These are phyloP conservation scores for Amylocystis lapponica DNA, from an alignment of 768 basidiomycete genomes.

Conservation along the genomic window DNA sequence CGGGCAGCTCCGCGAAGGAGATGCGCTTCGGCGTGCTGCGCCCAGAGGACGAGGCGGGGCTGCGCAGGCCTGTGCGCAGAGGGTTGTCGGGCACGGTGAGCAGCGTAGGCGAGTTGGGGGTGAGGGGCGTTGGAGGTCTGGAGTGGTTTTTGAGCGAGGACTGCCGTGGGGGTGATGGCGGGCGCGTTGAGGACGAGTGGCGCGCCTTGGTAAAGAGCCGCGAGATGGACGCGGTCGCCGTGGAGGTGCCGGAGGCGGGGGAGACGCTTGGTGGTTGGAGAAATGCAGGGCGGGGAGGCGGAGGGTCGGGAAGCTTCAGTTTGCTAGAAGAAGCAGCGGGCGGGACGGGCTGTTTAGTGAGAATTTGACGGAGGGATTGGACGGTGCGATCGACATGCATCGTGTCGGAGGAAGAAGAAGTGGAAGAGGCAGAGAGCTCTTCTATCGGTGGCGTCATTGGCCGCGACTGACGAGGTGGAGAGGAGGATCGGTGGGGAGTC, in stretches of 20 bases:
- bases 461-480: conserved; percentile 23
- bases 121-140: conserved; percentile 29
- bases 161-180: conserved; percentile 54
- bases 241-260: conserved; percentile 56
- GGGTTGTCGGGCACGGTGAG: conserved; percentile 16
- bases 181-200: conserved; percentile 56
- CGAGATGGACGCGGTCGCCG: conserved; percentile 72
- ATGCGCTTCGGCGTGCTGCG: conserved; percentile 64
- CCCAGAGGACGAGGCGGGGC: conserved; percentile 39
- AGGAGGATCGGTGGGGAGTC: conserved; percentile 23
- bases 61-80: conserved; percentile 7
- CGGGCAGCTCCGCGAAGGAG: conserved; percentile 70
- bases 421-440: conserved; percentile 45
- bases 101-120: conserved; percentile 7
- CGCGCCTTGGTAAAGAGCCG: conserved; percentile 63
- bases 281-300: conserved; percentile 32
- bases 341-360: conserved; percentile 28
- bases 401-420: conserved; percentile 50
- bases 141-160: conserved; percentile 39
- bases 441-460: conserved; percentile 54
- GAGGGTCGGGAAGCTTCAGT: conserved; percentile 24
- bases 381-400: conserved; percentile 59
- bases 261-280: conserved; percentile 45
- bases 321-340: conserved; percentile 4
- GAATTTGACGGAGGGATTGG: conserved; percentile 62